These are phyloP conservation scores for Kregervanrija delftensis DNA, from an alignment of 805 yeast species.

Conservation along the genomic window DNA sequence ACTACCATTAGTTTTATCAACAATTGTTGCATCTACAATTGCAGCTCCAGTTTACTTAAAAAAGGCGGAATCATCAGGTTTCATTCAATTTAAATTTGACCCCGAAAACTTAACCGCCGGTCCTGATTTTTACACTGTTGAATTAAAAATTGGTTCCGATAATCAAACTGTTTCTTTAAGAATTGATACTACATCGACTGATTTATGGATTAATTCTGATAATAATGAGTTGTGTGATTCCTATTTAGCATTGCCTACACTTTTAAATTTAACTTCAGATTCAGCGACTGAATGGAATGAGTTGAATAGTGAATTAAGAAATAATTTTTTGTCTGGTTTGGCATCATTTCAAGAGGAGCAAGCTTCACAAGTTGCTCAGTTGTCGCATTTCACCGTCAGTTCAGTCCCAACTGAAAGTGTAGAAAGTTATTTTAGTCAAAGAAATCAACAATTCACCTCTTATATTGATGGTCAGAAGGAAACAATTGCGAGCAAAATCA, in stretches of 20 bases:
- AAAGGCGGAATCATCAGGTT: not conserved
- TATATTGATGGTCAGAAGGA: constrained; percentile 3
- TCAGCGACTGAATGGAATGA: constrained; percentile 2
- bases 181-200: constrained; percentile 63
- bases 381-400: not conserved
- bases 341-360: constrained; percentile 3
- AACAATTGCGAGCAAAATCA: constrained; percentile 3
- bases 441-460: constrained; percentile 4
- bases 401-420: not conserved
- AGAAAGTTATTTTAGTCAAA: constrained; percentile 1
- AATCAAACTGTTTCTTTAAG: constrained; percentile 42
- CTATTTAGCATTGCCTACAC: constrained; percentile 4
- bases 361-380: not conserved
- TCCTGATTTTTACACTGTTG: constrained; percentile 28
- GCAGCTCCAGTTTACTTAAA: constrained; percentile 4
- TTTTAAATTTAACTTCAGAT: not conserved
- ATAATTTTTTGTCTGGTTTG: constrained; percentile 1
- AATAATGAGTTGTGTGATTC: constrained; percentile 10
- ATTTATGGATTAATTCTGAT: constrained; percentile 47
- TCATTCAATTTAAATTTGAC: not conserved
- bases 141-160: constrained; percentile 45
- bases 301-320: constrained; percentile 1
- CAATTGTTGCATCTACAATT: constrained; percentile 1
- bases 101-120: constrained; percentile 1
- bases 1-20: not conserved